Evolutionary conservation across 306 rosid species (phyloP).

Genomic region (Vigna nakashimae): DNA sequence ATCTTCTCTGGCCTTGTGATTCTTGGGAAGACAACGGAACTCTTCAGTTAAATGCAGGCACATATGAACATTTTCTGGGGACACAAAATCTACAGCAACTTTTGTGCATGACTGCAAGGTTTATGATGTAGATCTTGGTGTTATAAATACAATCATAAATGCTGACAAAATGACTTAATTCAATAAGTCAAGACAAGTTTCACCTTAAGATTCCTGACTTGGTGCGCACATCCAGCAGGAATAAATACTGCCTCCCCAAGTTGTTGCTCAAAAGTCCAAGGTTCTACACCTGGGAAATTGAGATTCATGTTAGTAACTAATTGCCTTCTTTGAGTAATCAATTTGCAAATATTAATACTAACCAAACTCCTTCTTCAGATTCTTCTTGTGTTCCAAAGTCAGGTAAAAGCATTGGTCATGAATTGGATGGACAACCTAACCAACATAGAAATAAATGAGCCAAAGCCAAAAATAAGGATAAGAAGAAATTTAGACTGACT

Average conservation of each 20-base stretch:
- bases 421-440: slow-evolving; percentile 74
- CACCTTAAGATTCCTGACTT: slow-evolving; percentile 84
- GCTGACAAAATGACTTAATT: neutral
- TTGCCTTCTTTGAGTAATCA: slow-evolving; percentile 1
- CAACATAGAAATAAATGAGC: slow-evolving; percentile 11
- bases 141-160: neutral
- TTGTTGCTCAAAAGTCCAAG: slow-evolving; percentile 77
- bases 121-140: slow-evolving; percentile 9
- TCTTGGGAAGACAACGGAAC: too few species aligned
- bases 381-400: slow-evolving; percentile 70
- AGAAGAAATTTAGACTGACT: neutral
- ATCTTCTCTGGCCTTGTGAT: too few species aligned
- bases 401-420: slow-evolving; percentile 79
- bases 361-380: slow-evolving; percentile 74
- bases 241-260: slow-evolving; percentile 84
- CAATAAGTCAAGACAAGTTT: slow-evolving; percentile 25
- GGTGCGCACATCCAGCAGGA: slow-evolving; percentile 88
- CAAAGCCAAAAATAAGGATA: neutral
- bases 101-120: slow-evolving; percentile 69
- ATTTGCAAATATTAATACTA: slow-evolving; percentile 31
- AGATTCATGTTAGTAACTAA: neutral
- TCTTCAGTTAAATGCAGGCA: slow-evolving; percentile 58
- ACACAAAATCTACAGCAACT: slow-evolving; percentile 77
- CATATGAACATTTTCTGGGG: slow-evolving; percentile 66
- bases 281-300: slow-evolving; percentile 59